Evolutionary conservation across 2,329 filamentous ascomycete genomes (phyloP), one percentile per base, ranked within the genome.

Genomic region (Lanzia echinophila): DNA sequence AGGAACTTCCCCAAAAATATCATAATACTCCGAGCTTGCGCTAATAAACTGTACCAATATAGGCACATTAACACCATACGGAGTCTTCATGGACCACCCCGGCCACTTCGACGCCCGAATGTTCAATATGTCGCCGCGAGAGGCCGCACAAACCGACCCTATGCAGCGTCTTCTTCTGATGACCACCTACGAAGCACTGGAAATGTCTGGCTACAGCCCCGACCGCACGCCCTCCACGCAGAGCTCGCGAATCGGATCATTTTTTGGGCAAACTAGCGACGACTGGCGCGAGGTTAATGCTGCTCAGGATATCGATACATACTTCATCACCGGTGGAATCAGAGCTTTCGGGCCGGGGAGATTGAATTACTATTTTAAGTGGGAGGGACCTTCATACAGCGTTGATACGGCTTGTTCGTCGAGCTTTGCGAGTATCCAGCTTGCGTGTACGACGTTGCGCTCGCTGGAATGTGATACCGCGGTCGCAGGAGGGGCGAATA

Each of bases 101-200:
- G 85, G 86, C 52, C 74, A 85, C 48, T 91, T 91, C 64, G 87
- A 91, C 61, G 83, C 86, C 20, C 77, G 84, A 0, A 90, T 91
- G 72, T 91, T 91, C 79, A 89, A 88, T 70, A 90, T 91, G 83
- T 90, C 86, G 24, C 86, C 87, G 6, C 81, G 85, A 60, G 87
- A 91, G 70, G 88, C 88, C 32, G 79, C 82, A 47, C 86, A 90
- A 66, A 88, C 86, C 1, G 88, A 91, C 66, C 88, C 88, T 0
- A 88, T 88, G 79, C 87, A 89, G 68, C 79, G 88, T 59, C 75
- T 91, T 61, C 84, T 86, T 2, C 71, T 92, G 33, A 81, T 84
- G 12, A 89, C 87, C 2, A 86, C 86, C 0, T 91, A 90, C 62
- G 87, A 91, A 65, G 87, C 88, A 0, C 75, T 92, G 47, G 88